Conservation (phyloP, 148 eudicot genomes). For the Rhododendron williamsianum region DNA sequence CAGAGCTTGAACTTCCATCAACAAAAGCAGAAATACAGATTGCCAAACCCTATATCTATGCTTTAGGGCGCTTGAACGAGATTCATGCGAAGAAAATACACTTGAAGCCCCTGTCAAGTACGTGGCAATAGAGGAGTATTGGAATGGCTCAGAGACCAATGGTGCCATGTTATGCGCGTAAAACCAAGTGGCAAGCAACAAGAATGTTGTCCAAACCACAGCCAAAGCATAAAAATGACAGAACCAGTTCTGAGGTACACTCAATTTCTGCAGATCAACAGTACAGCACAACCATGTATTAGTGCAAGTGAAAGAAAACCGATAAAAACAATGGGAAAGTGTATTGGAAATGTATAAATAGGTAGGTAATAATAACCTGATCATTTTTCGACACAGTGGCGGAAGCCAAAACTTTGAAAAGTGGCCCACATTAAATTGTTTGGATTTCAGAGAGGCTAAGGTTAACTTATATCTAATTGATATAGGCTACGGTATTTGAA, state of each 20-base stretch:
- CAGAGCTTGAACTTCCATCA: conserved; percentile 78
- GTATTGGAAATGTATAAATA: neutral
- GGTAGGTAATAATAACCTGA: neutral
- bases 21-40: conserved; percentile 68
- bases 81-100: conserved; percentile 31
- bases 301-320: neutral
- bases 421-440: neutral
- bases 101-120: conserved; percentile 63
- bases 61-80: conserved; percentile 26
- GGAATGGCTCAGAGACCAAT: conserved; percentile 39
- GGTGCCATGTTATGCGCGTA: conserved; percentile 58
- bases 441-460: neutral
- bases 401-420: neutral
- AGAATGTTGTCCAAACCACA: conserved; percentile 58
- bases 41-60: conserved; percentile 44
- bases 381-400: neutral
- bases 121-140: conserved; percentile 52
- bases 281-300: neutral
- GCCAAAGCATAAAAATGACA: conserved; percentile 78
- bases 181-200: conserved; percentile 60
- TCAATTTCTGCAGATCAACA: conserved; percentile 57
- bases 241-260: conserved; percentile 74
- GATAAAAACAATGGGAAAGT: neutral
- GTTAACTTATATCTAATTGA: neutral
- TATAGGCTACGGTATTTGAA: neutral